A percentile compares a stretch with the other conserved stretches of the same genome.
Evolutionary conservation across 2,329 filamentous ascomycete genomes (phyloP).

Genomic region (Ophiostoma tasmaniense): DNA sequence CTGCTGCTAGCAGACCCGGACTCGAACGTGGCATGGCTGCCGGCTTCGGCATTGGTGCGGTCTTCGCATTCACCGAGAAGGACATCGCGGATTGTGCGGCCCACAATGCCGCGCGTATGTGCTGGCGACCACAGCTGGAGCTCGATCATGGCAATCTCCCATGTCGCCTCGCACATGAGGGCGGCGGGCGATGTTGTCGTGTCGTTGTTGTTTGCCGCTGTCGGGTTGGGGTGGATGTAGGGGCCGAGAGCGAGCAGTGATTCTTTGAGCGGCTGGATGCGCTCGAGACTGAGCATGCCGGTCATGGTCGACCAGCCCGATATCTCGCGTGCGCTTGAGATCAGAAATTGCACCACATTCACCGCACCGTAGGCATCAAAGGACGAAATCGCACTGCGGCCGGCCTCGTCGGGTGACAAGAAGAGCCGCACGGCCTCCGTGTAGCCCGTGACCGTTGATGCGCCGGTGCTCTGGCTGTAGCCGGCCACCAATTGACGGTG

Average conservation of each 20-base stretch:
- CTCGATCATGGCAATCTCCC: slow-evolving; percentile 36
- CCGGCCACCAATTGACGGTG: slow-evolving; percentile 26
- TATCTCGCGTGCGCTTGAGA: slow-evolving; percentile 34
- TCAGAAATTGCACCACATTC: slow-evolving; percentile 34
- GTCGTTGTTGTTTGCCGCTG: slow-evolving; percentile 10
- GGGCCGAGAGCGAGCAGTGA: slow-evolving; percentile 30
- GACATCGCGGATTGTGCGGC: slow-evolving; percentile 29
- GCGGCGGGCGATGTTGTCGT: slow-evolving; percentile 4
- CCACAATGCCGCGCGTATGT: slow-evolving; percentile 32
- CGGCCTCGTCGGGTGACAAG: slow-evolving; percentile 27
- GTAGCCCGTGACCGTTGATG: slow-evolving; percentile 20
- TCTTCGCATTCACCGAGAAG: slow-evolving; percentile 16
- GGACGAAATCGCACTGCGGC: slow-evolving; percentile 23
- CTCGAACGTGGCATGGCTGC: background rate
- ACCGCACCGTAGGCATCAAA: slow-evolving; percentile 36
- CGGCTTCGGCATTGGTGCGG: background rate
- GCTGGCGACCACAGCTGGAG: slow-evolving; percentile 34
- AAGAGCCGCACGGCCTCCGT: slow-evolving; percentile 31
- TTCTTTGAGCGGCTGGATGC: slow-evolving; percentile 29
- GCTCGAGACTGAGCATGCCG: slow-evolving; percentile 32
- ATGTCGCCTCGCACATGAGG: slow-evolving; percentile 29
- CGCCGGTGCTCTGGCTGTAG: slow-evolving; percentile 11
- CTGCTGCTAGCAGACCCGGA: slow-evolving; percentile 5
- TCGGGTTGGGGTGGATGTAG: slow-evolving; percentile 22
- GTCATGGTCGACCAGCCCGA: slow-evolving; percentile 38